Conservation (phyloP, 495 filamentous ascomycete species). For the Thermochaetoides thermophila region DNA sequence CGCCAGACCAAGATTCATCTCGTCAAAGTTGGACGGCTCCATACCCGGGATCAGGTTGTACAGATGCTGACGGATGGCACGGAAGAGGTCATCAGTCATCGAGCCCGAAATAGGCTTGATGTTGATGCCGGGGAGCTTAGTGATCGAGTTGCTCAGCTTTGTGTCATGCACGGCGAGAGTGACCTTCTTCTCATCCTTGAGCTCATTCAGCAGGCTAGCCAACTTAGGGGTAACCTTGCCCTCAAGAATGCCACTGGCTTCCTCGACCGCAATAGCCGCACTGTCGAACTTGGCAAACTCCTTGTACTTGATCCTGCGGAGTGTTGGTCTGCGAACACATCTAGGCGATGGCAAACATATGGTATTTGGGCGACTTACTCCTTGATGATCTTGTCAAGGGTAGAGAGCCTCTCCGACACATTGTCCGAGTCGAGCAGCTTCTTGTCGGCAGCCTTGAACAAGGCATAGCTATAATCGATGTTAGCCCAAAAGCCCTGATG, state of each 20-base stretch:
- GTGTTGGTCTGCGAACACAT: slow-evolving; percentile 5
- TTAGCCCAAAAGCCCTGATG: no score
- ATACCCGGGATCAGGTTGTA: slow-evolving; percentile 84
- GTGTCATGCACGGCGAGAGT: slow-evolving; percentile 90
- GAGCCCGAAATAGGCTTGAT: slow-evolving; percentile 81
- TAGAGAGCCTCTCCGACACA: slow-evolving; percentile 54
- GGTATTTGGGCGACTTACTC: slow-evolving; percentile 43
- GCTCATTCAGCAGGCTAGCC: slow-evolving; percentile 60
- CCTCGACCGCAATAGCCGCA: slow-evolving; percentile 70
- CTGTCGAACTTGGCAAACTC: slow-evolving; percentile 94
- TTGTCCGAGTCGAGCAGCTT: slow-evolving; percentile 84
- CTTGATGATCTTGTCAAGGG: slow-evolving; percentile 71
- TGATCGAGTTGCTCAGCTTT: slow-evolving; percentile 85
- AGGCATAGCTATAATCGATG: slow-evolving; percentile 48
- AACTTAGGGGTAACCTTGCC: slow-evolving; percentile 94
- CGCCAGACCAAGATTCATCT: slow-evolving; percentile 89
- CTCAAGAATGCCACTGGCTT: slow-evolving; percentile 74
- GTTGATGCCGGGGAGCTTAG: slow-evolving; percentile 75
- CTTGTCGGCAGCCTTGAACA: slow-evolving; percentile 96
- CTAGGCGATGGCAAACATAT: background rate
- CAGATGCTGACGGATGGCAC: slow-evolving; percentile 82
- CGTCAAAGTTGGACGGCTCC: slow-evolving; percentile 65
- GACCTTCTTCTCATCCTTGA: slow-evolving; percentile 96
- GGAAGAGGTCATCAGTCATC: slow-evolving; percentile 72
- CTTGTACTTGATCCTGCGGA: slow-evolving; percentile 74